Base-by-base conservation (phyloP, 768 basidiomycete species). In the Tricholoma furcatifolium region DNA sequence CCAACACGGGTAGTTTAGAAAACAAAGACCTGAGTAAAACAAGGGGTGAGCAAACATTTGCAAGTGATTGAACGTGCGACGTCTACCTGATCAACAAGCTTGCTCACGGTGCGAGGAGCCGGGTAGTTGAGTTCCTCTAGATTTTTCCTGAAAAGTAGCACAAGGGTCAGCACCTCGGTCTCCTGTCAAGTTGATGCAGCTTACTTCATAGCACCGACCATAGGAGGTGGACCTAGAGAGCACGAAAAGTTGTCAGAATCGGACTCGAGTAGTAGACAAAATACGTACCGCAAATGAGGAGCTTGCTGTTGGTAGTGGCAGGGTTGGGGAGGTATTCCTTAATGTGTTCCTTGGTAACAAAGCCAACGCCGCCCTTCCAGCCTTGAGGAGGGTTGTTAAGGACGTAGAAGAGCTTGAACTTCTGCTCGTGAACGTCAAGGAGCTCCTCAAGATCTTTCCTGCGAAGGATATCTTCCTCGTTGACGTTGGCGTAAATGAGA, bases 401-500 rank as follows among this genome's bases (percentile, higher is more conserved):
- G 50, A 97, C 93, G 67, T 94, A 93, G 72, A 82, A 84, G 48
- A 96, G 78, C 59, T 81, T 84, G 79, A 98, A 93, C 56, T 69
- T 72, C 41, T 58, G 56, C 42, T 75, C 74, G 63, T 96, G 79
- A 50, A 71, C 74, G 43, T 74, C 75, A 15, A 81, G 79, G 41
- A 98, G 83, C 50, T 82, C 78, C 68, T 98, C 93, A 43, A 99
- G 80, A 64, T 98, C 93, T 54, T 83, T 79, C 64, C 83, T 89
- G 62, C 98, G 80, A 36, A 99, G 84, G 65, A 99, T 98, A 66
- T 99, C 97, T 51, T 94, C 90, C 53, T 77, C 66, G 70, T 87
- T 88, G 58, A 98, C 94, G 72, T 99, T 99, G 60, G 97, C 97
- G 71, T 98, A 98, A 66, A 99, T 91, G 65, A 99, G 83, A 59